These are phyloP conservation scores for Tylopilus sp. DNA, from an alignment of 1,284 basidiomycete species.

Conservation along the genomic window DNA sequence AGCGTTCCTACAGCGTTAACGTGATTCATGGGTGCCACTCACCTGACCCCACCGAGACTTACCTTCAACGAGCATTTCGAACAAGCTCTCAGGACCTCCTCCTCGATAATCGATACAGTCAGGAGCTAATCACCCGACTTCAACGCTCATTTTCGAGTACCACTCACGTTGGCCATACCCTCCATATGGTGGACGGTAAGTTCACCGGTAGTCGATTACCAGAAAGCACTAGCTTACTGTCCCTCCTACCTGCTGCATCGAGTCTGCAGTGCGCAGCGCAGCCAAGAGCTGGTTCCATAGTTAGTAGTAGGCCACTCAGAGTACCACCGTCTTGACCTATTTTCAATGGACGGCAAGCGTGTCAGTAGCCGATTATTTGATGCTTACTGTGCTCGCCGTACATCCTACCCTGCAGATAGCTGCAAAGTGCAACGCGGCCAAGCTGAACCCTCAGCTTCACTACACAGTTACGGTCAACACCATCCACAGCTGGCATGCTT, in stretches of 20 bases:
- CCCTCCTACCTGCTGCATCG: neutral
- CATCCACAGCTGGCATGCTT: too few species aligned
- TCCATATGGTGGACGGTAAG: neutral
- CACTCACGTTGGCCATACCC: conserved; percentile 3
- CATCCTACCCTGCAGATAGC: neutral
- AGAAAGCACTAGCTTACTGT: too few species aligned
- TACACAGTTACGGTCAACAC: too few species aligned
- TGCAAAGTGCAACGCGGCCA: neutral
- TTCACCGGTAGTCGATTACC: neutral
- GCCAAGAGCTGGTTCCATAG: neutral
- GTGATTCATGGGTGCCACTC: conserved; percentile 11
- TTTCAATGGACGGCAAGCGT: neutral
- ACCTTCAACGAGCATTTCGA: neutral
- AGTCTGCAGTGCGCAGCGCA: neutral
- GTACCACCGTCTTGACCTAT: neutral
- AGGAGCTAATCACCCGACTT: neutral
- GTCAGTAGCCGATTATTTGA: neutral
- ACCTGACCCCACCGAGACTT: neutral
- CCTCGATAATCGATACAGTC: neutral
- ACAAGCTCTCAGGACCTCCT: neutral
- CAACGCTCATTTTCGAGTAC: neutral
- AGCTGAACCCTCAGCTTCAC: neutral
- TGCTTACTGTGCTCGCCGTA: neutral
- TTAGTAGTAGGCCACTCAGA: neutral
- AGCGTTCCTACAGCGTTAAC: neutral